Evolutionary conservation across 768 basidiomycete genomes (phyloP), one percentile per base, ranked within the genome.

Genomic region (Russula vinacea): DNA sequence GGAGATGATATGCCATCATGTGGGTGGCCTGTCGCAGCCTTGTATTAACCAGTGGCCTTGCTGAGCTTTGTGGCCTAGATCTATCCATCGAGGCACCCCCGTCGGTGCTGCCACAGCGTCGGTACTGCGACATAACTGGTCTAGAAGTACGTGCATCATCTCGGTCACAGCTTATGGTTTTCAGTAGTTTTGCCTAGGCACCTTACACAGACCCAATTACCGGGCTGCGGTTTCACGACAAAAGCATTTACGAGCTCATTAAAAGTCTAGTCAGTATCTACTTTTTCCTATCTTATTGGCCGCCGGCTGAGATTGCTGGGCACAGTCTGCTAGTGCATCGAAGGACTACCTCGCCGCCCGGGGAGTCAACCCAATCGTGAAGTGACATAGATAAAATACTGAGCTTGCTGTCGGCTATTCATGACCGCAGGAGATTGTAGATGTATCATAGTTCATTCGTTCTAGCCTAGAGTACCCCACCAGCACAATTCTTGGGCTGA

Each of bases 61-160:
- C 37, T 55, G 39, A 39, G 24, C 5, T 14, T 45, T 17, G 2
- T 32, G 37, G 16, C 58, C 8, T 65, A 92, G 90, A 92, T 68
- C 81, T 83, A 7, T 89, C 87, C 2, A 89, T 94, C 49, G 92
- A 94, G 72, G 90, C 92, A 6, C 89, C 92, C 0, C 92, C 91
- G 0, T 93, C 90, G 11, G 71, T 94, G 1, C 76, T 89, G 9
- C 91, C 92, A 3, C 88, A 85, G 53, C 80, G 81, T 63, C 85
- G 87, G 64, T 91, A 89, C 58, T 93, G 92, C 70, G 92, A 93
- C 74, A 92, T 94, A 17, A 94, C 92, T 0, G 90, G 92, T 0
- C 78, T 94, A 14, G 90, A 92, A 75, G 90, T 88, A 35, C 9
- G 75, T 56, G 40, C 6, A 24, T 32, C 39, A 52, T 13, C 42